phyloP scores from a whole-genome alignment of 192 early-diverging fungal genomes.

The Coemansia sp. region DNA sequence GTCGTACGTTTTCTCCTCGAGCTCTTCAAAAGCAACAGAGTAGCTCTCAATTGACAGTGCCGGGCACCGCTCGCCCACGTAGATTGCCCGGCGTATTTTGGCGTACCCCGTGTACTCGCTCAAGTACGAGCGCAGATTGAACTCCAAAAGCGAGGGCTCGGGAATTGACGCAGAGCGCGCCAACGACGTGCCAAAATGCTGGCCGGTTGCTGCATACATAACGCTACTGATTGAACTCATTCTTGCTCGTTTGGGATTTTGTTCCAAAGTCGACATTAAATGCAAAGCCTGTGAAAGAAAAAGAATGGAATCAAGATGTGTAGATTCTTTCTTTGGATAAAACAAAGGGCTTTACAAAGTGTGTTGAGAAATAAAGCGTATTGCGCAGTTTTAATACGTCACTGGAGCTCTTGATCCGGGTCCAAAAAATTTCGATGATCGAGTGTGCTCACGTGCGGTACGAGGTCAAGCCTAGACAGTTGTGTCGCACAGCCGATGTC shows the following conservation, averaged over 20 bases:
- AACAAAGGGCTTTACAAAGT: background rate
- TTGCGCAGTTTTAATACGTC: constrained; percentile 2
- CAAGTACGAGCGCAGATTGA: constrained; percentile 27
- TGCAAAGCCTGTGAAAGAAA: background rate
- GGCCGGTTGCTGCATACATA: background rate
- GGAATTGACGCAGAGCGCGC: background rate
- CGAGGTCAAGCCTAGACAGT: no score
- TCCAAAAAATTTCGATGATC: background rate
- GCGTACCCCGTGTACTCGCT: constrained; percentile 26
- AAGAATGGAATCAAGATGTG: background rate
- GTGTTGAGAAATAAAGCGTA: background rate
- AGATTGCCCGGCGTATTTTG: constrained; percentile 31
- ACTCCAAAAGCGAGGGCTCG: constrained; percentile 26
- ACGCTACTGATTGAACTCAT: constrained; percentile 17
- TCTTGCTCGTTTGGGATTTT: constrained; percentile 14
- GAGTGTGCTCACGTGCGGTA: no score
- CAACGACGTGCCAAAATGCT: constrained; percentile 7
- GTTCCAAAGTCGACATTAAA: constrained; percentile 6
- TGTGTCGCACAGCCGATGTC: background rate
- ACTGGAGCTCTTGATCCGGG: background rate
- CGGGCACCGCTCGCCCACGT: constrained; percentile 22
- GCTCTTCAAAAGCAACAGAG: constrained; percentile 25
- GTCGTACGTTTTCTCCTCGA: constrained; percentile 22
- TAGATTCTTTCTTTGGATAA: background rate
- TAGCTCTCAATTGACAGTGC: constrained; percentile 22